Evolutionary conservation across 352 stramenopile species (phyloP), one percentile per base, ranked within the genome.

Genomic region (Globisporangium canariense): DNA sequence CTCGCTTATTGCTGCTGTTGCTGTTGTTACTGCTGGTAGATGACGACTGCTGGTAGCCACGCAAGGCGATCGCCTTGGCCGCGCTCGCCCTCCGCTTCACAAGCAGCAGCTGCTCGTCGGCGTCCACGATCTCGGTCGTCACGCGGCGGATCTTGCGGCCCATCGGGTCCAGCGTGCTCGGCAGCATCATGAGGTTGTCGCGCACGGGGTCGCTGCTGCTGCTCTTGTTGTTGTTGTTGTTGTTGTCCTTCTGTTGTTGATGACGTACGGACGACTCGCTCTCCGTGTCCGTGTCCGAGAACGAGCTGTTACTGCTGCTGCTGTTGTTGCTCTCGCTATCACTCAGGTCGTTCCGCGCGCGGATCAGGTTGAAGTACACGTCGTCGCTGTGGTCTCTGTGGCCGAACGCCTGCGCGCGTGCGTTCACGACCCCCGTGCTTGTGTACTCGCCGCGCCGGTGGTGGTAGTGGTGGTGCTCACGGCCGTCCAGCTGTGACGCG

Each of bases 21-120:
- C 20, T 32, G 10, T n/a, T 67, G 47, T 36, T 34, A 28, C n/a
- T 60, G 20, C 1, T 34, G 14, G 14, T n/a, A 7, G 22, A n/a
- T 18, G 28, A 2, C 2, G 38, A 25, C 10, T 58, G 57, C 18
- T 57, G 64, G 53, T 73, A 49, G 40, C 67, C 61, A 53, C 77
- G 77, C 16, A 98, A 74, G 20, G 94, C 95, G 11, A 98, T 75
- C 56, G 97, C 90, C 59, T 94, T 97, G 8, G 76, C 69, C 4
- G 69, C 68, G 14, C 57, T 64, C 5, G 74, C 81, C 43, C 81
- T 67, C 5, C 79, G 70, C 65, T 88, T 88, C 36, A 90, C 79
- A 20, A 90, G 66, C 54, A 80, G 47, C 1, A 90, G 65, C 46
- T 86, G 77, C 56, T 90, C 81, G 32, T 88, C 65, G 32, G 67